phyloP scores from a whole-genome alignment of 106 monocot genomes.

The Cymbidium sinense region DNA sequence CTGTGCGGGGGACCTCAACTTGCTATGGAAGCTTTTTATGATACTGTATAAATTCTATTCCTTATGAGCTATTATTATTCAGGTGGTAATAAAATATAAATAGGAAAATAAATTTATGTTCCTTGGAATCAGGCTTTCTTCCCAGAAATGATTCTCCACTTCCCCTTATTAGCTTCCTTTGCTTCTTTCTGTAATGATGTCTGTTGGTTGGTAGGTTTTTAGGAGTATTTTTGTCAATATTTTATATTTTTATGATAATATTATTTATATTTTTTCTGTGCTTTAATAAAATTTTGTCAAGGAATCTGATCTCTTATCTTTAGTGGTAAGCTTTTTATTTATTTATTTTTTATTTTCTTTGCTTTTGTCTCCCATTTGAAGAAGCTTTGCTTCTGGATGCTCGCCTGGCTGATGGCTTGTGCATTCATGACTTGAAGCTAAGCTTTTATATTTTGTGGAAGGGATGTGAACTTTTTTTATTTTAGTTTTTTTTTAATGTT shows the following conservation, averaged over 20 bases:
- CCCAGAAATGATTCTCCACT: not conserved
- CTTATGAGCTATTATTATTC: not conserved
- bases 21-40: not conserved
- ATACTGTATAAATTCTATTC: not conserved
- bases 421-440: too few relatives aligned
- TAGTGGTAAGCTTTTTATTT: too few relatives aligned
- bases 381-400: too few relatives aligned
- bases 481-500: too few relatives aligned
- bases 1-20: not conserved
- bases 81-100: not conserved
- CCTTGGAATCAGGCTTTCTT: too few relatives aligned
- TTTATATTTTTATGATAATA: not conserved
- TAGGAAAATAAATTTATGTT: not conserved
- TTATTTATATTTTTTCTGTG: not conserved
- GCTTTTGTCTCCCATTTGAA: too few relatives aligned
- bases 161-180: not conserved
- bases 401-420: too few relatives aligned
- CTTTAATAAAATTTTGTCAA: not conserved
- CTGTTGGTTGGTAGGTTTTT: conserved; percentile 21
- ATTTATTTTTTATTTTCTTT: too few relatives aligned
- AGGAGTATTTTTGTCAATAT: not conserved
- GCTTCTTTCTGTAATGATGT: conserved; percentile 13
- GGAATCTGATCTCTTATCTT: too few relatives aligned
- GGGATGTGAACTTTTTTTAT: too few relatives aligned
- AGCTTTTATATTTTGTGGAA: too few relatives aligned